Evolutionary conservation across 306 rosid genomes (phyloP).

Genomic region (Cicer cuneatum): DNA sequence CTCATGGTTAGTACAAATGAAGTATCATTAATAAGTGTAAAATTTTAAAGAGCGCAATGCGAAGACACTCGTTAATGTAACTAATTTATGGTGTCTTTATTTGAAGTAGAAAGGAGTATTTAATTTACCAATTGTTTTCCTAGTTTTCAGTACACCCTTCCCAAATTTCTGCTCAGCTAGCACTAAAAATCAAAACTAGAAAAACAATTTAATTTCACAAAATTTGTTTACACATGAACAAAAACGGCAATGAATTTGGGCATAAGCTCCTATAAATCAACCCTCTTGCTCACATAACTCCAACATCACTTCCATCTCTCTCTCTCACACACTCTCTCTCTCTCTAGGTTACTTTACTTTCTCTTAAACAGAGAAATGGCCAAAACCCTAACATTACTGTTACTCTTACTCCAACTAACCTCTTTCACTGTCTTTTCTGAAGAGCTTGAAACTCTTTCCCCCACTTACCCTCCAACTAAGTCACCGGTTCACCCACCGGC

Average conservation of each 20-base stretch:
- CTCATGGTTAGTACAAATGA: no score
- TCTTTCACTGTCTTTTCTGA: neutral
- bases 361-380: slow-evolving; percentile 8
- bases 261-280: neutral
- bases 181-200: no score
- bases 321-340: neutral
- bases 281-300: neutral
- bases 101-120: no score
- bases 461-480: slow-evolving; percentile 32
- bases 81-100: no score
- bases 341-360: neutral
- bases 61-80: no score
- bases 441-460: slow-evolving; percentile 38
- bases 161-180: no score
- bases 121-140: no score
- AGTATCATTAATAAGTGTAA: no score
- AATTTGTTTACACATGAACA: no score
- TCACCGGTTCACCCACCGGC: slow-evolving; percentile 36
- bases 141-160: no score
- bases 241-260: neutral
- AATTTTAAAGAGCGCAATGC: no score
- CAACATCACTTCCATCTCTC: neutral
- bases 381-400: neutral
- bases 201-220: no score
- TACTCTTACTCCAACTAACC: neutral